Conservation (phyloP, 2,329 filamentous ascomycete genomes). For the Saccharata proteae region DNA sequence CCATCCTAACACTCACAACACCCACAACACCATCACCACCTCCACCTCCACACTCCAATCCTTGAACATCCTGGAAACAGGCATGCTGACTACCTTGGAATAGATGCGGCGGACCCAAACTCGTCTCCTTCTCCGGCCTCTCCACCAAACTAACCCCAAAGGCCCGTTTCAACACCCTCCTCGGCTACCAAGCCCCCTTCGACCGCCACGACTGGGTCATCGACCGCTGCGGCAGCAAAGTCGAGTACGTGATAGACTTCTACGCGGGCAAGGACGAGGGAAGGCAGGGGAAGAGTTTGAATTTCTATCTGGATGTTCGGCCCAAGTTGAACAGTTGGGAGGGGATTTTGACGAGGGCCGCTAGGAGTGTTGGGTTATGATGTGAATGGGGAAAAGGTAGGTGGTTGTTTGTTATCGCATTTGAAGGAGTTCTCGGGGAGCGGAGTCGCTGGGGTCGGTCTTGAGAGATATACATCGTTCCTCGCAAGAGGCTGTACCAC, state of each 20-base stretch:
- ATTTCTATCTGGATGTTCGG: conserved; percentile 53
- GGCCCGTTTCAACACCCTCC: conserved; percentile 66
- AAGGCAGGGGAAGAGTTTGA: conserved; percentile 36
- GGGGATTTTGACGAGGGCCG: conserved; percentile 47
- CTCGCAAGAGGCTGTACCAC: no score
- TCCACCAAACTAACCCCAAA: conserved; percentile 58
- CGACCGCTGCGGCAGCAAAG: conserved; percentile 69
- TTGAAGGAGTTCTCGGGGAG: no score
- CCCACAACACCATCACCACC: background rate
- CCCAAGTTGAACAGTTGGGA: conserved; percentile 54
- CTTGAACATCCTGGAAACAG: background rate
- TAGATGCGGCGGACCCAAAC: conserved; percentile 62
- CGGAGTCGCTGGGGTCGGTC: no score
- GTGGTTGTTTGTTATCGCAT: no score
- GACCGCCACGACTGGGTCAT: conserved; percentile 97
- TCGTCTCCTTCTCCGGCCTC: conserved; percentile 72
- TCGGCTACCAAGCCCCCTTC: conserved; percentile 88
- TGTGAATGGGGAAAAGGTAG: no score
- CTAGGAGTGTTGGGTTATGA: no score
- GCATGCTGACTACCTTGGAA: background rate
- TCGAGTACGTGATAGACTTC: conserved; percentile 98
- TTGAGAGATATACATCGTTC: no score
- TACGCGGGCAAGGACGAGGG: conserved; percentile 59
- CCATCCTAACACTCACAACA: background rate
- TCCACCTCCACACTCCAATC: background rate